A percentile compares a stretch with the other conserved stretches of the same genome.
Evolutionary conservation across 257 asterid genomes (phyloP).

Genomic region (Fraxinus americana): DNA sequence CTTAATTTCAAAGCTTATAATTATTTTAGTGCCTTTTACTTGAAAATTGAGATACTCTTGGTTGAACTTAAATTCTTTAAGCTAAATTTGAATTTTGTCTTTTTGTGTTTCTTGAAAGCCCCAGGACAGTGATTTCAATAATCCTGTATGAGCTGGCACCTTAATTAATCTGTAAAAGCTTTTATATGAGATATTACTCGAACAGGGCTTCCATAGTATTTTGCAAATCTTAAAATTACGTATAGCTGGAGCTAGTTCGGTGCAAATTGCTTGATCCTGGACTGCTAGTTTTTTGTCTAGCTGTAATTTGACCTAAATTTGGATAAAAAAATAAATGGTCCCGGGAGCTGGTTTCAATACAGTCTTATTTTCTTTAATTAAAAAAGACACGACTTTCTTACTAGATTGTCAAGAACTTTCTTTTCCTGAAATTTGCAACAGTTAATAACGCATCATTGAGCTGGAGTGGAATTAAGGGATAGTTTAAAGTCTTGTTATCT

Average conservation of each 20-base stretch:
- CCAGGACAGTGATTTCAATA: not conserved
- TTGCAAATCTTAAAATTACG: not conserved
- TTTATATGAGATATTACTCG: not conserved
- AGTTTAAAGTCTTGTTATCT: not conserved
- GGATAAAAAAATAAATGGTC: not conserved
- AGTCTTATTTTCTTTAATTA: not conserved
- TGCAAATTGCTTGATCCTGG: not conserved
- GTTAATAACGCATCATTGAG: not conserved
- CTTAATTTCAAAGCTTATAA: not conserved
- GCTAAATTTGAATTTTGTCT: not conserved
- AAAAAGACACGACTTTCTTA: not conserved
- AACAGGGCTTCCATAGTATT: not conserved
- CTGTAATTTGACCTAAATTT: not conserved
- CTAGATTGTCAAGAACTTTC: not conserved
- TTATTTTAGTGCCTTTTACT: not conserved
- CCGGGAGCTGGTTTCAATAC: not conserved
- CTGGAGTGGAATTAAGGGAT: not conserved
- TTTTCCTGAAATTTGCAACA: not conserved
- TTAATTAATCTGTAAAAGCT: not conserved
- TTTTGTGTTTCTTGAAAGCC: not conserved
- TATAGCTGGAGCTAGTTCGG: not conserved
- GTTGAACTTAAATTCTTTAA: not conserved
- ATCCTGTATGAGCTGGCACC: not conserved
- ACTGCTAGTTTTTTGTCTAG: not conserved
- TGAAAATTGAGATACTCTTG: not conserved